Evolutionary conservation across 2,329 filamentous ascomycete genomes (phyloP).

Genomic region (Fusarium domesticum): DNA sequence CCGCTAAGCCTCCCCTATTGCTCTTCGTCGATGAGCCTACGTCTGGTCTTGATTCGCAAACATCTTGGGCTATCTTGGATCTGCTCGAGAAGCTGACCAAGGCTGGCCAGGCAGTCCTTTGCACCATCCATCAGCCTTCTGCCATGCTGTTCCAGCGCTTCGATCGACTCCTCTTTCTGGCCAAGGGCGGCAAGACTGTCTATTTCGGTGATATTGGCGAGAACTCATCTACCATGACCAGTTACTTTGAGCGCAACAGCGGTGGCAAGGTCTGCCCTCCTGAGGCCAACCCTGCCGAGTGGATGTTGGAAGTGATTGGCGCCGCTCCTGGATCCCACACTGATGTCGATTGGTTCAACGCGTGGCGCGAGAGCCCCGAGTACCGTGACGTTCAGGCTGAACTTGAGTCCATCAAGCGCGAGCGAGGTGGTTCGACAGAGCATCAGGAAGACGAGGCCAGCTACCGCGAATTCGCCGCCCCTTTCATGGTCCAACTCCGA

Average conservation of each 20-base stretch:
- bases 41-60: constrained; percentile 89
- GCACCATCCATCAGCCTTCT: constrained; percentile 96
- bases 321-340: constrained; percentile 62
- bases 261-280: constrained; percentile 62
- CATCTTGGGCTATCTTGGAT: constrained; percentile 87
- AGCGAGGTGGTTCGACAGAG: constrained; percentile 38
- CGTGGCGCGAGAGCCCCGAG: constrained; percentile 60
- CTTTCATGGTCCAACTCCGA: constrained; percentile 64
- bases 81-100: constrained; percentile 87
- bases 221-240: constrained; percentile 63
- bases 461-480: constrained; percentile 78
- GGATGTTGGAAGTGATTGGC: constrained; percentile 65
- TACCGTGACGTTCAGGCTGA: constrained; percentile 55
- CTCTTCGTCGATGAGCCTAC: constrained; percentile 95
- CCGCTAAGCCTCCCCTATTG: constrained; percentile 83
- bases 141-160: constrained; percentile 93
- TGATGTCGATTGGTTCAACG: constrained; percentile 63
- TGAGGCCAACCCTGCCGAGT: constrained; percentile 77
- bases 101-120: constrained; percentile 88
- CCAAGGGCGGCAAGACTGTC: constrained; percentile 71
- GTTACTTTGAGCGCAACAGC: constrained; percentile 75
- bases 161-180: constrained; percentile 74
- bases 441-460: constrained; percentile 38
- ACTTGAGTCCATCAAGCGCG: constrained; percentile 53
- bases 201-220: constrained; percentile 80